Percentiles rank a stretch among this genome's conserved stretches.
Conservation (phyloP, 2,329 filamentous ascomycete species). For the Aspergillus fumigatus region DNA sequence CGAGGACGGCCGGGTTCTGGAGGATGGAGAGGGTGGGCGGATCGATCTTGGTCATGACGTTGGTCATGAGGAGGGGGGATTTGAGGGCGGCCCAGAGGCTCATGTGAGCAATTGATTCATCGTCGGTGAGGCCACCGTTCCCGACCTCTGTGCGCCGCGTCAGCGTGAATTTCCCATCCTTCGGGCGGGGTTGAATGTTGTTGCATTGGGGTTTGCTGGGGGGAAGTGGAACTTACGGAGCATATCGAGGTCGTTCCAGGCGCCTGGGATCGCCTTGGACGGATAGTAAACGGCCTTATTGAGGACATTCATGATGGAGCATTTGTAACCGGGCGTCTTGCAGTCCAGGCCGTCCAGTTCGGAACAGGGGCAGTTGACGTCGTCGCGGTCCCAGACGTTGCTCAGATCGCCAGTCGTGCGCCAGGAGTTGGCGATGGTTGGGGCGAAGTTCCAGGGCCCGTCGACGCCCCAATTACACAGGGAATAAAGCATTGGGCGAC, state of each 20-base stretch:
- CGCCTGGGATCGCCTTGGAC: constrained; percentile 39
- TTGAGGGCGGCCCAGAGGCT: constrained; percentile 48
- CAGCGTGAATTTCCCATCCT: background rate
- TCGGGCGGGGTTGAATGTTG: too few relatives aligned
- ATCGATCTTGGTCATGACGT: constrained; percentile 39
- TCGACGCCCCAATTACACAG: constrained; percentile 53
- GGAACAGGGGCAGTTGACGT: constrained; percentile 39
- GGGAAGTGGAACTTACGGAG: background rate
- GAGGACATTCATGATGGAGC: constrained; percentile 48
- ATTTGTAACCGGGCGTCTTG: constrained; percentile 44
- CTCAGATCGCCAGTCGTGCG: constrained; percentile 46
- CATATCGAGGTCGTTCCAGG: constrained; percentile 49
- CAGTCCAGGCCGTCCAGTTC: constrained; percentile 40
- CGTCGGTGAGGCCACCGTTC: constrained; percentile 40
- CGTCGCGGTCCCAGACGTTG: constrained; percentile 44
- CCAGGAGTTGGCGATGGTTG: constrained; percentile 45
- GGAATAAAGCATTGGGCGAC: constrained; percentile 43
- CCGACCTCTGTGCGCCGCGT: constrained; percentile 36
- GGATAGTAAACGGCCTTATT: constrained; percentile 44
- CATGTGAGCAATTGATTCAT: constrained; percentile 40
- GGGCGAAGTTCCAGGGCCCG: constrained; percentile 45
- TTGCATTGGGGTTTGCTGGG: too few relatives aligned
- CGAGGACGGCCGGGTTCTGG: background rate
- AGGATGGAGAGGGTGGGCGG: constrained; percentile 41
- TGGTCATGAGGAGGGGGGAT: constrained; percentile 47